Evolutionary conservation across 192 early-diverging fungal genomes (phyloP), one percentile per base, ranked within the genome.

Genomic region (Backusella australiensis): DNA sequence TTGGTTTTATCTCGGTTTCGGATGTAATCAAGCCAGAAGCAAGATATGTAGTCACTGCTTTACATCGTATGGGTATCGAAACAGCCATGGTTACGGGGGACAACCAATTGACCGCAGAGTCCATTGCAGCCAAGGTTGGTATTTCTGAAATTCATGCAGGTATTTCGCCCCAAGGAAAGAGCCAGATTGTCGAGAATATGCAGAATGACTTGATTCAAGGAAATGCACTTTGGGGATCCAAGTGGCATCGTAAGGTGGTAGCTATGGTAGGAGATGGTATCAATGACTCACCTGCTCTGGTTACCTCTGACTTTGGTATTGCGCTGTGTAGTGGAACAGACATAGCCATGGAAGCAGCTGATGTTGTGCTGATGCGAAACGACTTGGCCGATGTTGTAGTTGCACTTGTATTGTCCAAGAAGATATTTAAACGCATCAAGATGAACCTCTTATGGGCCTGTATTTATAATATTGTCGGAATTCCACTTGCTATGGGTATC

Each of bases 211-310:
- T 41, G 6, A 73, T 63, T 42, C 32, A 2, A 34, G 65, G 69
- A 26, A 56, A 21, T 36, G 26, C 8, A 2, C 3, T 2, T 36
- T 80, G 23, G 17, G 71, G 49, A 44, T 19, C 36, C 6, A 29
- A 19, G 14, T 36, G 32, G 56, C 15, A 21, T 7, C 72, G 29
- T 6, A 36, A 52, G 34, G 71, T 72, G 5, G 92, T 96, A 0
- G 96, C 96, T 12, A 96, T 99, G 94, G 92, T 97, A 3, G 97
- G 97, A 14, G 97, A 99, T 79, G 97, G 97, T 44, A 91, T 97
- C 80, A 99, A 99, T 72, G 97, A 99, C 73, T 94, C 95, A 17
- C 95, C 95, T 9, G 93, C 95, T 15, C 81, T 99, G 68, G 96
- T 95, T 0, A 87, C 89, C 6, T 86, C 93, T 9, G 89, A 97